Evolutionary conservation across 768 basidiomycete species (phyloP).

Genomic region (Tricholoma bakamatsutake): DNA sequence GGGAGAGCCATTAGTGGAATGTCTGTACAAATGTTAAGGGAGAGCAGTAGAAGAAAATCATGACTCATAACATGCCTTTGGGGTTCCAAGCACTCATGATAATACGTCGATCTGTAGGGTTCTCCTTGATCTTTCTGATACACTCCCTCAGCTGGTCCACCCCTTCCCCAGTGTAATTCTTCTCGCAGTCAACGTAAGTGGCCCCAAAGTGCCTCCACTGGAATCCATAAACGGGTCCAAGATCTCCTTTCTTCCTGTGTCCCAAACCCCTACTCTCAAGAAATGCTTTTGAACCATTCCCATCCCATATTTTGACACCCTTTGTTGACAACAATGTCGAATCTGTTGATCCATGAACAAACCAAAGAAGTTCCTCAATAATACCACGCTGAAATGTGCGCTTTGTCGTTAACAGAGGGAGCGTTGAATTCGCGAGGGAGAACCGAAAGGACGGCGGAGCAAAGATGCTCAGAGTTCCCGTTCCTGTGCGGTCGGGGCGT

Average conservation of each 20-base stretch:
- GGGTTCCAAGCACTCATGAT: constrained; percentile 98
- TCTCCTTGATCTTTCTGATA: constrained; percentile 85
- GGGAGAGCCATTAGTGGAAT: constrained; percentile 94
- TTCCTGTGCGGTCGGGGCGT: constrained; percentile 90
- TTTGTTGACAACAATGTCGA: constrained; percentile 67
- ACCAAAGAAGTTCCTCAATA: constrained; percentile 93
- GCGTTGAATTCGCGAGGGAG: constrained; percentile 64
- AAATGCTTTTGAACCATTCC: constrained; percentile 87
- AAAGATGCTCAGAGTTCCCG: constrained; percentile 88
- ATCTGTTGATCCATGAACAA: constrained; percentile 81
- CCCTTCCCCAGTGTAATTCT: constrained; percentile 75
- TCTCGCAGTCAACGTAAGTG: constrained; percentile 65
- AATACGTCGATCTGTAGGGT: constrained; percentile 91
- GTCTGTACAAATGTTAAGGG: constrained; percentile 41
- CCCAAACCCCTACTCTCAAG: constrained; percentile 79
- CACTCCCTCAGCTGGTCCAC: constrained; percentile 91
- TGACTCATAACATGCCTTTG: constrained; percentile 55
- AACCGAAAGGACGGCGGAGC: constrained; percentile 89
- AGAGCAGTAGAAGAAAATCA: not conserved
- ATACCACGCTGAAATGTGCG: constrained; percentile 90
- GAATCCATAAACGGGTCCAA: constrained; percentile 97
- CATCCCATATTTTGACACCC: constrained; percentile 97
- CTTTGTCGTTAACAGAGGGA: constrained; percentile 94
- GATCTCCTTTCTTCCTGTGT: constrained; percentile 82
- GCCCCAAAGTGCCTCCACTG: constrained; percentile 97